Base-by-base conservation (phyloP, 192 early-diverging fungal species). In the Coemansia sp. region DNA sequence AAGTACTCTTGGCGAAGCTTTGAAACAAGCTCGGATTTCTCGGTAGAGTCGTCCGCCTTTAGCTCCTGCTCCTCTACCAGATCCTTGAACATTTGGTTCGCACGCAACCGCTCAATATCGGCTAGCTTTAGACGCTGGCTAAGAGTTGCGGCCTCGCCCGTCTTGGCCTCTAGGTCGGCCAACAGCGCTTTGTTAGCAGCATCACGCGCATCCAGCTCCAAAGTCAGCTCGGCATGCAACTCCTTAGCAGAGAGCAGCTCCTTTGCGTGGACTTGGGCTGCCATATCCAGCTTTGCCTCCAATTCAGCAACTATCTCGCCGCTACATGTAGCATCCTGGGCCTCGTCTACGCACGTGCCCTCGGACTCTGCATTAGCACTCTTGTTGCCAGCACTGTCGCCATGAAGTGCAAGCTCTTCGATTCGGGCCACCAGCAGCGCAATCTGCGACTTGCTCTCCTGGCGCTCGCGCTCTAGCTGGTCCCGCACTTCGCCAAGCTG, bases 401-500 rank as follows among this genome's bases (percentile, higher is more conserved):
- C n/a, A 6, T 58, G 56, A 10, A 58, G 56, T 10, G 45, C 43
- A n/a, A 75, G 63, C 56, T 72, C 64, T 45, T 21, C 45, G 20
- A 77, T 64, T 37, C 66, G 69, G 6, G 41, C 39, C 61, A 72
- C 69, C n/a, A 81, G 61, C 36, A 56, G 48, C 1, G 61, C 64
- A 13, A 81, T 72, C 63, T 63, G 53, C 14, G 52, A 43, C 20
- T 64, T 65, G 63, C 50, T 66, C 2, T 53, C 63, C 20, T 55
- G 61, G 36, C 78, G 73, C 73, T 81, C 78, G 33, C 70, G 69
- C 41, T 75, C 73, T 6, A 75, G 67, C 61, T 39, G 23, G 39
- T 72, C 69, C 0, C 60, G 69, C 1, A 52, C 66, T 16, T 72
- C 72, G 2, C 58, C 26, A 18, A 75, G 72, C 68, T 79, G 77